These are phyloP conservation scores for Phylloporus sp. DNA, from an alignment of 768 basidiomycete genomes.

Conservation along the genomic window DNA sequence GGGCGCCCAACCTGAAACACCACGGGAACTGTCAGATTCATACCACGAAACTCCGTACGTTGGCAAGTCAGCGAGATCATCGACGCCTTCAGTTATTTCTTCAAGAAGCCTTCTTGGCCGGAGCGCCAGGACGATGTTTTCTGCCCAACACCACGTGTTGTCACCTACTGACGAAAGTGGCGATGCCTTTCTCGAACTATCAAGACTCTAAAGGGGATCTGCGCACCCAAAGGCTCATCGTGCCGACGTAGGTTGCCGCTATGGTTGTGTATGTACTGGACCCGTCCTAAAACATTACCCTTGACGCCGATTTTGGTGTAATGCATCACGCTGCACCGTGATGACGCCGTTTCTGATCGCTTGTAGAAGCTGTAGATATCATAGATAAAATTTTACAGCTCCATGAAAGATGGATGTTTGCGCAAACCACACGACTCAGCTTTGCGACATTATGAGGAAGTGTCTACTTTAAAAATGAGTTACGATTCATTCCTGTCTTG, in stretches of 20 bases:
- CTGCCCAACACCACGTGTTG: slow-evolving; percentile 23
- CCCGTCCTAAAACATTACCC: slow-evolving; percentile 8
- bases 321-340: slow-evolving; percentile 9
- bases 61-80: neutral
- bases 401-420: slow-evolving; percentile 13
- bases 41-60: neutral
- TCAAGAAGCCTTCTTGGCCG: neutral
- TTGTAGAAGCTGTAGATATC: too few species aligned
- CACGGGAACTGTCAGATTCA: neutral
- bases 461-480: neutral
- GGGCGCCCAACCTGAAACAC: neutral
- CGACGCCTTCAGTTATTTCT: slow-evolving; percentile 11
- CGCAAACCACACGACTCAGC: slow-evolving; percentile 1
- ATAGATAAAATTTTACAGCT: neutral
- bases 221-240: neutral
- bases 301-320: neutral
- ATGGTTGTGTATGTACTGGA: slow-evolving; percentile 15
- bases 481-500: slow-evolving; percentile 6
- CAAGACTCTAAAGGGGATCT: slow-evolving; percentile 3
- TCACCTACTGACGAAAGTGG: slow-evolving; percentile 19
- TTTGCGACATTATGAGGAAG: slow-evolving; percentile 7
- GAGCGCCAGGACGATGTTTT: slow-evolving; percentile 5
- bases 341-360: neutral
- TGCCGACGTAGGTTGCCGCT: slow-evolving; percentile 19
- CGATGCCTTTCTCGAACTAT: slow-evolving; percentile 4